Percentiles rank a stretch among this genome's conserved stretches.
Conservation (phyloP, 768 basidiomycete species). For the Russula sp. region DNA sequence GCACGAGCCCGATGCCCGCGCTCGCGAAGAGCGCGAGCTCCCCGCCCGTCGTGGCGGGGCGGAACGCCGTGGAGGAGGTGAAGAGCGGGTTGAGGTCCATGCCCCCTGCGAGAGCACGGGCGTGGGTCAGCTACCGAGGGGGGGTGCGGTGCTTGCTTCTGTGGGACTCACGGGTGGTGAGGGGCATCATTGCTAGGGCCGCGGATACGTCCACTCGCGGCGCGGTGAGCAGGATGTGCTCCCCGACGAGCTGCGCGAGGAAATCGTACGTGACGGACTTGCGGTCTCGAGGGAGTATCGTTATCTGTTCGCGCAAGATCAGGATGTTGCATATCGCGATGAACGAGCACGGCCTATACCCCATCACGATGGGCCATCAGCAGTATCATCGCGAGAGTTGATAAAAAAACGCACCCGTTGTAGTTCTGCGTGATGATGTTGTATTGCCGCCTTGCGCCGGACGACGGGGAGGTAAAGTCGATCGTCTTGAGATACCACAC, state of each 20-base stretch:
- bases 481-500: conserved; percentile 78
- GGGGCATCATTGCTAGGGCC: conserved; percentile 62
- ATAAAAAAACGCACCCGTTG: conserved; percentile 56
- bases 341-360: conserved; percentile 75
- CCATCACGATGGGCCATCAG: neutral
- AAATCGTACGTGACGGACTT: conserved; percentile 77
- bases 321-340: conserved; percentile 92
- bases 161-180: conserved; percentile 45
- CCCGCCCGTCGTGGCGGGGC: conserved; percentile 55
- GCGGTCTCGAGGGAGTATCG: conserved; percentile 60
- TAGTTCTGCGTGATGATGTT: conserved; percentile 80
- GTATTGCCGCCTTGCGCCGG: conserved; percentile 29
- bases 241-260: conserved; percentile 76
- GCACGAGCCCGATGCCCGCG: conserved; percentile 73
- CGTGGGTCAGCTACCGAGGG: neutral
- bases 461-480: conserved; percentile 38
- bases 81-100: conserved; percentile 89
- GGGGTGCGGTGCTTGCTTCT: neutral
- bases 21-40: conserved; percentile 85
- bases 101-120: conserved; percentile 48
- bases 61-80: conserved; percentile 60
- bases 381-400: neutral
- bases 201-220: conserved; percentile 60
- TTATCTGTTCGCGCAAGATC: conserved; percentile 76
- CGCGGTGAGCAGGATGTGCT: conserved; percentile 62